Percentiles rank a stretch among this genome's conserved stretches.
Evolutionary conservation across 495 filamentous ascomycete genomes (phyloP).

Genomic region (Rusavskia elegans): DNA sequence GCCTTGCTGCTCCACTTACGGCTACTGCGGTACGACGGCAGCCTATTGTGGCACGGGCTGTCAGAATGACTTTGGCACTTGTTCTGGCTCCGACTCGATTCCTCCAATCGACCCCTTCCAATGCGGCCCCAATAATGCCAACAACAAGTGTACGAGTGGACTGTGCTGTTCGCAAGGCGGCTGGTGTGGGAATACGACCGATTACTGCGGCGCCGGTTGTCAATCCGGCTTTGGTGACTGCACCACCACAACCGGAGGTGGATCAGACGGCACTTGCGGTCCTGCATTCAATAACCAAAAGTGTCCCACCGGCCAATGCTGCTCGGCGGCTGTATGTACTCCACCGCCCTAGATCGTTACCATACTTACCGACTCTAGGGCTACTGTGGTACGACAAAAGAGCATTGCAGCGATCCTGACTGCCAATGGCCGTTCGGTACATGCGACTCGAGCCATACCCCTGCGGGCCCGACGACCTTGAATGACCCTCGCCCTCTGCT

Average conservation of each 20-base stretch:
- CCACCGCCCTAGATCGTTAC: neutral
- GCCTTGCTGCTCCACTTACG: constrained; percentile 7
- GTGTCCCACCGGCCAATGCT: constrained; percentile 44
- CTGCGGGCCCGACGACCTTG: constrained; percentile 43
- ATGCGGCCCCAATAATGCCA: constrained; percentile 2
- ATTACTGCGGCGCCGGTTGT: constrained; percentile 35
- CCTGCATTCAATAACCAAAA: constrained; percentile 21
- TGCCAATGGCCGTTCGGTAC: constrained; percentile 52
- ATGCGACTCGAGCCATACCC: constrained; percentile 54
- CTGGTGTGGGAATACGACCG: constrained; percentile 31
- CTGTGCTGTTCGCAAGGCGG: constrained; percentile 4
- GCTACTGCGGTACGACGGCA: constrained; percentile 15
- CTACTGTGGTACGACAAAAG: constrained; percentile 43
- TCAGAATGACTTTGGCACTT: constrained; percentile 19
- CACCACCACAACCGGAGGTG: constrained; percentile 2
- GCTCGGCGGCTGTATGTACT: constrained; percentile 40
- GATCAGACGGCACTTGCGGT: constrained; percentile 22
- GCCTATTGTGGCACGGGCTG: constrained; percentile 37
- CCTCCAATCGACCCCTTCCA: neutral
- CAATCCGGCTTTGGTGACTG: constrained; percentile 33
- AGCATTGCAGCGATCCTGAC: constrained; percentile 52
- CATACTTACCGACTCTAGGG: constrained; percentile 15
- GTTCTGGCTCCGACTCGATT: constrained; percentile 1
- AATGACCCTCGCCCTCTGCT: constrained; percentile 40
- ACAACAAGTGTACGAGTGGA: neutral